Conservation (phyloP, 2,329 filamentous ascomycete genomes). For the Sphaerostilbella broomeana region DNA sequence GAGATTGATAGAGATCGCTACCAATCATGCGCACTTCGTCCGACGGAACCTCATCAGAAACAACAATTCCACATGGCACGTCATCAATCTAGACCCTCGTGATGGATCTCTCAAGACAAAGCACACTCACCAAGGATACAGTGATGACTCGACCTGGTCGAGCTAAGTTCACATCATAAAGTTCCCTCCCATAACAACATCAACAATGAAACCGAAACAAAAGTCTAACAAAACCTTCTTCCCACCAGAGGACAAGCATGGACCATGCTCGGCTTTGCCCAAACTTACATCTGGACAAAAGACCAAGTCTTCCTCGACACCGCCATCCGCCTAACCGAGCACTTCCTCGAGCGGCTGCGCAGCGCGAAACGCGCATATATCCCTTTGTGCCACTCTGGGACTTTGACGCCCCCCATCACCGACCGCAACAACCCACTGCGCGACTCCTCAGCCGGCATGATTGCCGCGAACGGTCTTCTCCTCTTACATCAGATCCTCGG, state of each 20-base stretch:
- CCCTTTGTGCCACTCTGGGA: slow-evolving; percentile 26
- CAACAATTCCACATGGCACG: slow-evolving; percentile 31
- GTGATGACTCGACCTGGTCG: slow-evolving; percentile 40
- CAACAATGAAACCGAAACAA: too few species aligned
- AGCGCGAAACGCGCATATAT: slow-evolving; percentile 12
- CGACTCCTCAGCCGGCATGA: slow-evolving; percentile 33
- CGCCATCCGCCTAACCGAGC: slow-evolving; percentile 38
- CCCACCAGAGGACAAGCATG: slow-evolving; percentile 40
- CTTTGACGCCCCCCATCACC: slow-evolving; percentile 36
- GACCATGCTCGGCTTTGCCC: slow-evolving; percentile 42
- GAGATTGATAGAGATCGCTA: slow-evolving; percentile 29
- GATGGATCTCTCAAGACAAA: slow-evolving; percentile 32
- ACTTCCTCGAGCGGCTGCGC: slow-evolving; percentile 37
- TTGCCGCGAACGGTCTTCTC: slow-evolving; percentile 37
- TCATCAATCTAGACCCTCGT: slow-evolving; percentile 38
- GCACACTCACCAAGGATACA: slow-evolving; percentile 41
- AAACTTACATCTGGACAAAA: slow-evolving; percentile 42
- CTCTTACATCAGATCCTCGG: slow-evolving; percentile 30
- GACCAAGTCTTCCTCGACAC: slow-evolving; percentile 34
- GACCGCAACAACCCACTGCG: slow-evolving; percentile 26
- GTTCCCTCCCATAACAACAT: too few species aligned
- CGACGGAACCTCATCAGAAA: slow-evolving; percentile 31
- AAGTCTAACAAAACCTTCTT: neutral
- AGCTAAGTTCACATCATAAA: too few species aligned
- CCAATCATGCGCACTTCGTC: slow-evolving; percentile 33